phyloP scores from a whole-genome alignment of 1,284 basidiomycete genomes.

The Tylopilus orsonianus region DNA sequence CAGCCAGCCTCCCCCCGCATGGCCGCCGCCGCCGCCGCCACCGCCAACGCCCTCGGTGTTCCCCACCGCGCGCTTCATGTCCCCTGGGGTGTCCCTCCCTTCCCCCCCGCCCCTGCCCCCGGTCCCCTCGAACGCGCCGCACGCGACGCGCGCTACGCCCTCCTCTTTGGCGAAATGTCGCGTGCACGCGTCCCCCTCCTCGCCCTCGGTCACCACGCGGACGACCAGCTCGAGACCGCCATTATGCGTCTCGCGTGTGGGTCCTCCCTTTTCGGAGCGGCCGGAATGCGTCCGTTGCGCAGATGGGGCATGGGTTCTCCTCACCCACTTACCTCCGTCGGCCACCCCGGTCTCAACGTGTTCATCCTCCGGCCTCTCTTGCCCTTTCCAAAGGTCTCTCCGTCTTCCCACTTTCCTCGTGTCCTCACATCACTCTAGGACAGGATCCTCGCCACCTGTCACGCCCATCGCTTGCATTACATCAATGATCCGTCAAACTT shows the following conservation, averaged over 20 bases:
- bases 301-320: slow-evolving; percentile 74
- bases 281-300: slow-evolving; percentile 62
- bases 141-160: slow-evolving; percentile 56
- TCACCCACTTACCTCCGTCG: slow-evolving; percentile 41
- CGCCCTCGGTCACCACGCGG: slow-evolving; percentile 71
- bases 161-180: slow-evolving; percentile 53
- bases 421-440: slow-evolving; percentile 44
- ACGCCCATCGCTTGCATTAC: slow-evolving; percentile 57
- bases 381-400: slow-evolving; percentile 59
- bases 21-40: slow-evolving; percentile 46
- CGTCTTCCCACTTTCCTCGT: background rate
- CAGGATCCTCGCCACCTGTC: slow-evolving; percentile 72
- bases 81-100: slow-evolving; percentile 55
- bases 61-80: slow-evolving; percentile 47
- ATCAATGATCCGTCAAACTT: slow-evolving; percentile 69
- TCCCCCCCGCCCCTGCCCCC: slow-evolving; percentile 42
- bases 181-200: slow-evolving; percentile 40
- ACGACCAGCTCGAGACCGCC: slow-evolving; percentile 78
- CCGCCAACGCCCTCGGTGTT: slow-evolving; percentile 47
- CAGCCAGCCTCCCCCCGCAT: slow-evolving; percentile 56
- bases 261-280: slow-evolving; percentile 52
- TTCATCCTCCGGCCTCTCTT: slow-evolving; percentile 74
- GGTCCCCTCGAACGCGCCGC: slow-evolving; percentile 53
- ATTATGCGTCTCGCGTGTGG: slow-evolving; percentile 65
- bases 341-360: slow-evolving; percentile 55